Evolutionary conservation across 2,329 filamentous ascomycete species (phyloP).

Genomic region (Cercospora sp.): DNA sequence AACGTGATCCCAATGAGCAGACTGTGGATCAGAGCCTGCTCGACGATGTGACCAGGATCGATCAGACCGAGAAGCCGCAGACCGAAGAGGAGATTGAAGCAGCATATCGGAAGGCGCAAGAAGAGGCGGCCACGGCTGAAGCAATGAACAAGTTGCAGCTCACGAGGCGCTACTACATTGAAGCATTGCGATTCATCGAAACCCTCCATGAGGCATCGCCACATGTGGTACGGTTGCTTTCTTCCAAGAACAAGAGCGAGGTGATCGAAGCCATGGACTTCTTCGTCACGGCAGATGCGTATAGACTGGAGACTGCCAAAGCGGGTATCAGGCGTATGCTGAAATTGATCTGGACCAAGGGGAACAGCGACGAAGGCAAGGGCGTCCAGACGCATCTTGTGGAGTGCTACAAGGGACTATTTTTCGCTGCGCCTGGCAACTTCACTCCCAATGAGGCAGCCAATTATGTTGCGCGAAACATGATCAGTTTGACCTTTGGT

Average conservation of each 20-base stretch:
- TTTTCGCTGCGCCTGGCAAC: constrained; percentile 89
- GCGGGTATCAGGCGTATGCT: constrained; percentile 93
- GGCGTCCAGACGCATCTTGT: constrained; percentile 95
- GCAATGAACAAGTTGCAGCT: constrained; percentile 83
- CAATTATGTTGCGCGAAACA: constrained; percentile 94
- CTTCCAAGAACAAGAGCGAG: constrained; percentile 96
- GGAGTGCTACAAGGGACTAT: constrained; percentile 92
- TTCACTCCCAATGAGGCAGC: constrained; percentile 88
- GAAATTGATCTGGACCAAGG: constrained; percentile 97
- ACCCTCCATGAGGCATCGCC: constrained; percentile 80
- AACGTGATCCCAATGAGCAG: constrained; percentile 61
- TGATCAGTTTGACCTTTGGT: constrained; percentile 97
- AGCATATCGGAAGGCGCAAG: constrained; percentile 74
- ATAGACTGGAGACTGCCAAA: constrained; percentile 92
- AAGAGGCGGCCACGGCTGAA: constrained; percentile 86
- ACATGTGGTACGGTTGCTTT: constrained; percentile 81
- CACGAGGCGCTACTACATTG: constrained; percentile 86
- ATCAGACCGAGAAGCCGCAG: constrained; percentile 66
- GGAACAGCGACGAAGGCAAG: constrained; percentile 98
- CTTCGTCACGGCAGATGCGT: constrained; percentile 91
- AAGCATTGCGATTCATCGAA: constrained; percentile 90
- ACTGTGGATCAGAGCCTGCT: constrained; percentile 76
- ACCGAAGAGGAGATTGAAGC: constrained; percentile 75
- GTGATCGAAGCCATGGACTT: constrained; percentile 99
- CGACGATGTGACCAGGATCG: constrained; percentile 83